These are phyloP conservation scores for Mycena belliarum DNA, from an alignment of 768 basidiomycete species.

Conservation along the genomic window DNA sequence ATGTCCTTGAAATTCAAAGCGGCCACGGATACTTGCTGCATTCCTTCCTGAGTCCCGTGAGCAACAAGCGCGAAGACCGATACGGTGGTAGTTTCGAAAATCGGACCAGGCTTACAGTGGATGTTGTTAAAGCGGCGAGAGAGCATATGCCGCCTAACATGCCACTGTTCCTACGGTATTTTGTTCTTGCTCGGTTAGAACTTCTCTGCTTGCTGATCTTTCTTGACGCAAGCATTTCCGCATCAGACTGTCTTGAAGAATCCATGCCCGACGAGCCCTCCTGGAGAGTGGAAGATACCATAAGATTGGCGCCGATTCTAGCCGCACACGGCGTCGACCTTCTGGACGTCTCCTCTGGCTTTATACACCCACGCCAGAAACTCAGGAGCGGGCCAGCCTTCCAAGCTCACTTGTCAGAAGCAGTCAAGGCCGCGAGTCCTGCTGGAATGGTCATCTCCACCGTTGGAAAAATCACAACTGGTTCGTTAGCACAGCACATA, in stretches of 20 bases:
- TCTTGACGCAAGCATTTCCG: conserved; percentile 45
- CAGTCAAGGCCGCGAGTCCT: conserved; percentile 45
- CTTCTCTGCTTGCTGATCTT: not conserved
- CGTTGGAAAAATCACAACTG: conserved; percentile 57
- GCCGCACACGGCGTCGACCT: conserved; percentile 58
- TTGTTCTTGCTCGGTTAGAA: not conserved
- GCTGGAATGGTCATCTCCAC: conserved; percentile 24
- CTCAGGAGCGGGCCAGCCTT: not conserved
- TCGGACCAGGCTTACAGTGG: conserved; percentile 58
- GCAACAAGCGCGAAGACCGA: conserved; percentile 65
- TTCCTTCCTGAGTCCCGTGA: conserved; percentile 57
- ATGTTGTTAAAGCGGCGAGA: conserved; percentile 66
- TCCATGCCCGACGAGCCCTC: conserved; percentile 47
- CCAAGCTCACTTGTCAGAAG: conserved; percentile 43
- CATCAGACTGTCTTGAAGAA: conserved; percentile 59
- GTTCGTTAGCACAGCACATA: conserved; percentile 56
- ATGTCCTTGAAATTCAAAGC: conserved; percentile 62
- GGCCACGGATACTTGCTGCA: conserved; percentile 65
- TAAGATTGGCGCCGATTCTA: conserved; percentile 49
- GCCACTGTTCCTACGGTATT: conserved; percentile 73
- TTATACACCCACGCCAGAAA: conserved; percentile 37
- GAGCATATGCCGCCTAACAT: conserved; percentile 56
- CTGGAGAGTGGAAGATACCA: conserved; percentile 61
- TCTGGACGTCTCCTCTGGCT: conserved; percentile 59
- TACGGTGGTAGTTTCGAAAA: conserved; percentile 78